Percentiles rank a stretch among this genome's conserved stretches.
These are phyloP conservation scores for Wickerhamomyces queroliae DNA, from an alignment of 805 yeast genomes.

Conservation along the genomic window DNA sequence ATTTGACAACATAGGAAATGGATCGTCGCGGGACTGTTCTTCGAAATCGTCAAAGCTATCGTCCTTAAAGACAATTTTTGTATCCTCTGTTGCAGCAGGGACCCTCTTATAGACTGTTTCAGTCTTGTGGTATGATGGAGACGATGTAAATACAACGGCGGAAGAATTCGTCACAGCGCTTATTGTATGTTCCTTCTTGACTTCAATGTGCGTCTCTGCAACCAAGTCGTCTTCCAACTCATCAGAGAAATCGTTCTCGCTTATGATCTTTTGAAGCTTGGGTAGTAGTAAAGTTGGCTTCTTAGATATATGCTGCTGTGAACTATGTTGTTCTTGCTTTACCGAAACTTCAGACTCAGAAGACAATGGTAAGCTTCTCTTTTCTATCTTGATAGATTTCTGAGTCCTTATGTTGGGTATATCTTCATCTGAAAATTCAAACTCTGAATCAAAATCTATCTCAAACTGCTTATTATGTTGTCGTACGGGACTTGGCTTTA, in stretches of 20 bases:
- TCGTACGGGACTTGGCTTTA: constrained; percentile 5
- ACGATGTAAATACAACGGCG: constrained; percentile 10
- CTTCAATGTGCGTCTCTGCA: background rate
- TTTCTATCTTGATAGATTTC: too few species aligned
- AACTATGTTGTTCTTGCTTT: too few species aligned
- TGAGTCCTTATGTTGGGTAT: too few species aligned
- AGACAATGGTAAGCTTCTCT: too few species aligned
- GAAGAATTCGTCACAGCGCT: background rate
- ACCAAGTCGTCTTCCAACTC: constrained; percentile 9
- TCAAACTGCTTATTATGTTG: constrained; percentile 12
- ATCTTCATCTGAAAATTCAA: constrained; percentile 8
- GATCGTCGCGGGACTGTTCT: background rate
- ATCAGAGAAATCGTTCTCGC: too few species aligned
- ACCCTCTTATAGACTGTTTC: constrained; percentile 14
- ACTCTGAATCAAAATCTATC: constrained; percentile 12
- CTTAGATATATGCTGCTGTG: too few species aligned
- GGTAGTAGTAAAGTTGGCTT: background rate
- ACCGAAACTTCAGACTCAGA: too few species aligned
- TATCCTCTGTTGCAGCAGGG: background rate
- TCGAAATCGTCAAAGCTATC: background rate
- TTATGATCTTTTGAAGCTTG: background rate
- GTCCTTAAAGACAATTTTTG: background rate
- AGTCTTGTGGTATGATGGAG: constrained; percentile 22
- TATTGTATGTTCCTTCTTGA: background rate
- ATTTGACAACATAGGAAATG: background rate